Conservation (phyloP, 2,329 filamentous ascomycete genomes). For the Talaromyces sp. region DNA sequence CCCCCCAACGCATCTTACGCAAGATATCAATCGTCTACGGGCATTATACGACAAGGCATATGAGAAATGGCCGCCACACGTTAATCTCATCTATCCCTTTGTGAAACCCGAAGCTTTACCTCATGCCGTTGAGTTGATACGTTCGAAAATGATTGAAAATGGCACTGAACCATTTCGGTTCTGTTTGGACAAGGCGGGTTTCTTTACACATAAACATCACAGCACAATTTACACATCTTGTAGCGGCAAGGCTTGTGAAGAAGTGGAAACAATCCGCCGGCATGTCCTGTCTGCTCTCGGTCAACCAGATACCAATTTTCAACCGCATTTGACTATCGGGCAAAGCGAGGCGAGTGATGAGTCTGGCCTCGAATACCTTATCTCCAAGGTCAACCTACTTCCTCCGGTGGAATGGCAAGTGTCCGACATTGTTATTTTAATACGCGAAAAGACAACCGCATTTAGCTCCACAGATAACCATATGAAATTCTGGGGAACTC, state of each 20-base stretch:
- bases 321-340: constrained; percentile 56
- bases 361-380: constrained; percentile 30
- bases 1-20: constrained; percentile 47
- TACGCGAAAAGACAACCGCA: not conserved
- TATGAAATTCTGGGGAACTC: not conserved
- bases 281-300: constrained; percentile 36
- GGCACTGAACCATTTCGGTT: constrained; percentile 14
- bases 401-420: not conserved
- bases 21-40: constrained; percentile 51
- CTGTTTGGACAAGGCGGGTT: constrained; percentile 38
- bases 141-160: not conserved
- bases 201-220: constrained; percentile 48
- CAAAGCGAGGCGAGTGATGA: constrained; percentile 49
- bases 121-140: constrained; percentile 30
- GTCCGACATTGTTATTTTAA: not conserved
- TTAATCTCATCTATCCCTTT: constrained; percentile 65
- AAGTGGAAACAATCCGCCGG: not conserved
- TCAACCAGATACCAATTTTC: constrained; percentile 28
- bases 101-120: constrained; percentile 47
- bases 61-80: constrained; percentile 60
- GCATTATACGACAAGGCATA: constrained; percentile 59
- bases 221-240: constrained; percentile 47
- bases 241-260: constrained; percentile 1
- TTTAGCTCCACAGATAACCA: not conserved
- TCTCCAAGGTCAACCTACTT: not conserved